A percentile compares a stretch with the other conserved stretches of the same genome.
Conservation (phyloP, 768 basidiomycete genomes). For the Trametes villosa region DNA sequence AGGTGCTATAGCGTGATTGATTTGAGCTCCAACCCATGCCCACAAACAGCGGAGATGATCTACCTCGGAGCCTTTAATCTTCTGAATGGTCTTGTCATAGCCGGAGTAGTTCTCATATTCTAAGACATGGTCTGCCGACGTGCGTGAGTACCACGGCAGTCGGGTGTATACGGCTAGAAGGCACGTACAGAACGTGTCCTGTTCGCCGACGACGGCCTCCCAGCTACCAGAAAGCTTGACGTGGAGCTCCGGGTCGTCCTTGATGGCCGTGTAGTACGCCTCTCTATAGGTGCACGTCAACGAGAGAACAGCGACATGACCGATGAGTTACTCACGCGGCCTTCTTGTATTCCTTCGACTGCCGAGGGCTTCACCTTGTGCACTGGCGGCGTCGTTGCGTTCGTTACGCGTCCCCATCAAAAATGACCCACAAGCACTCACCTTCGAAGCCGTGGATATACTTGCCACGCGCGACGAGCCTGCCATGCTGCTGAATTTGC, state of each 20-base stretch:
- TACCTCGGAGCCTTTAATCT: conserved; percentile 71
- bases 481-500: conserved; percentile 81
- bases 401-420: not conserved
- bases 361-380: conserved; percentile 87
- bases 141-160: not conserved
- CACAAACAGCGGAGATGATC: too few species aligned
- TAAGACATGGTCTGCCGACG: conserved; percentile 62
- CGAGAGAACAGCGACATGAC: not conserved
- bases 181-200: conserved; percentile 78
- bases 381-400: conserved; percentile 45
- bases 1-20: conserved; percentile 56
- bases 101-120: conserved; percentile 96
- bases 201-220: conserved; percentile 89
- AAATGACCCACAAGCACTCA: conserved; percentile 41
- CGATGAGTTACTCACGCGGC: conserved; percentile 66
- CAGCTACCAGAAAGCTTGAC: conserved; percentile 94
- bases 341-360: conserved; percentile 80
- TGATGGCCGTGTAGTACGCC: conserved; percentile 81
- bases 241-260: conserved; percentile 69
- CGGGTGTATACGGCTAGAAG: not conserved
- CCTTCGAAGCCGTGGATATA: conserved; percentile 91
- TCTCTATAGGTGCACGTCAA: conserved; percentile 52
- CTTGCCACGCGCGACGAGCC: conserved; percentile 90
- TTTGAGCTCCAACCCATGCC: too few species aligned
- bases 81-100: conserved; percentile 73